phyloP scores from a whole-genome alignment of 192 early-diverging fungal genomes.

The Helicostylum pulchrum region DNA sequence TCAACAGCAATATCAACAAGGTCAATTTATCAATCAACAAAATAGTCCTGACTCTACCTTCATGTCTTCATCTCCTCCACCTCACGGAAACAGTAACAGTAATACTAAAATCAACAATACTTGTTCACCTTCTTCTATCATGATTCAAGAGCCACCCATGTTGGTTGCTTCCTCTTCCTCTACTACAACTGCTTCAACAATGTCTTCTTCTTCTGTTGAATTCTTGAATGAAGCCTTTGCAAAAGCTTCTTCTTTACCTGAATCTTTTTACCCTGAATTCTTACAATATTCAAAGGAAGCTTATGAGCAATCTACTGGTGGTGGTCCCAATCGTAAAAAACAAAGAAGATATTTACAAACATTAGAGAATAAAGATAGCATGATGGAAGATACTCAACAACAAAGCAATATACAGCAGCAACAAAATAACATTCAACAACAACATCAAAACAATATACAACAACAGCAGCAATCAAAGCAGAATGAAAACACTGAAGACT shows the following conservation, averaged over 20 bases:
- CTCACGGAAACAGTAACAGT: neutral
- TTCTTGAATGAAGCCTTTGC: constrained; percentile 34
- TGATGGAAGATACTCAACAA: constrained; percentile 1
- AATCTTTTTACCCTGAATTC: constrained; percentile 37
- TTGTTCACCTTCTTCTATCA: constrained; percentile 21
- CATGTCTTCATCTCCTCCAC: constrained; percentile 20
- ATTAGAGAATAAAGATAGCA: constrained; percentile 3
- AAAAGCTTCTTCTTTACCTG: constrained; percentile 33
- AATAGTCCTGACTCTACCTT: constrained; percentile 10
- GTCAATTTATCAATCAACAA: constrained; percentile 1
- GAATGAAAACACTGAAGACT: constrained; percentile 5
- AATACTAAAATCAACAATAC: neutral
- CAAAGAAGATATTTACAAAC: constrained; percentile 6
- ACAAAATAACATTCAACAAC: neutral
- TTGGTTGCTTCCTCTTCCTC: constrained; percentile 28
- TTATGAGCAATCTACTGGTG: constrained; percentile 31
- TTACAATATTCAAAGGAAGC: constrained; percentile 35
- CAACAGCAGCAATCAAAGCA: neutral
- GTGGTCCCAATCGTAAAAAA: constrained; percentile 18
- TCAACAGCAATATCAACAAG: constrained; percentile 4
- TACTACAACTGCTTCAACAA: constrained; percentile 25
- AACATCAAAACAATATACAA: neutral
- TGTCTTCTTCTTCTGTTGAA: constrained; percentile 29
- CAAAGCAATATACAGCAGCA: neutral
- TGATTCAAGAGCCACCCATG: constrained; percentile 24